Base-by-base conservation (phyloP, 1,284 basidiomycete genomes). In the Ceratobasidium papillatum region DNA sequence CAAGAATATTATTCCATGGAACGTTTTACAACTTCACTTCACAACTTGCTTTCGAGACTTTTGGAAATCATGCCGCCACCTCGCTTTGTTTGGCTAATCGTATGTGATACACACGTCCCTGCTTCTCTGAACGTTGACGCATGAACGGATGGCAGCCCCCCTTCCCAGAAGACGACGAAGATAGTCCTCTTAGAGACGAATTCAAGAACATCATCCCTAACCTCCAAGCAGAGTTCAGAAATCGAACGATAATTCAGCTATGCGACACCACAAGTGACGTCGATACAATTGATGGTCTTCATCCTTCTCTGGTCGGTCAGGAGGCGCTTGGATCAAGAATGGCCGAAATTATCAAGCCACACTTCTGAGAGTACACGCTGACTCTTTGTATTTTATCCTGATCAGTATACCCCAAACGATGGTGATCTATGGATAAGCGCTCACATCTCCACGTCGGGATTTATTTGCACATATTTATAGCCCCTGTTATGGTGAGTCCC, bases 261-360 rank as follows among this genome's bases (percentile, higher is more conserved):
- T 63, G 61, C 38, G 25, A 47, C n/a, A 63, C 45, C n/a, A n/a
- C 25, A 25, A 17, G 12, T 9, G 61, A 45, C 36, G 25, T 30
- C 11, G 61, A 43, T 27, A 63, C 61, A 3, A 63, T 45, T 38
- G 61, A 63, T 34, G 61, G 61, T n/a, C 17, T 63, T 43, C 61
- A 63, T 22, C 61, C 61, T n/a, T 63, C 61, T 30, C 25, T 45
- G n/a, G 61, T 11, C n/a, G 61, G 61, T 8, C 34, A 63, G 17
- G 3, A n/a, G 19, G 27, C 34, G 12, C 61, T 63, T 1, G 61
- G 61, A 3, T 43, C n/a, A 7, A 63, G 61, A 22, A 63, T 63
- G 61, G 61, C 61, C 27, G 14, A 47, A 4, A 9, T 63, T 38
- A 63, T 63, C n/a, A 32, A 41, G 36, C 7, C 38, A 7, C 38